Conservation (phyloP, 108 stramenopile genomes). For the Cyclotella baltica region DNA sequence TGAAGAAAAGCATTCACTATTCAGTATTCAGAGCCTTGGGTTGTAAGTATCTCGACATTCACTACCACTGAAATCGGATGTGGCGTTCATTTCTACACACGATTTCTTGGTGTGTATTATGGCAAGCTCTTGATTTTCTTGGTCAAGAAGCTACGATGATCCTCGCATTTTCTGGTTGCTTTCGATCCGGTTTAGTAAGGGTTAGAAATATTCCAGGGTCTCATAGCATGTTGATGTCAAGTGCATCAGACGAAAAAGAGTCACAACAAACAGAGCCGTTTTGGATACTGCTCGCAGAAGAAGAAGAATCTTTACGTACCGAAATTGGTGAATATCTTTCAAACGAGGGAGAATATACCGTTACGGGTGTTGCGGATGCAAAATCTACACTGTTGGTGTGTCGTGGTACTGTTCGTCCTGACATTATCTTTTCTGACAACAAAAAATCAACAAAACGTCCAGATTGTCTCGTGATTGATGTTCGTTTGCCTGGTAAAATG, state of each 20-base stretch:
- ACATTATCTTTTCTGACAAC: slow-evolving; percentile 5
- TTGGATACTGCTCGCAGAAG: slow-evolving; percentile 76
- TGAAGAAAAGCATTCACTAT: too few relatives aligned
- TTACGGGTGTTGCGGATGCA: slow-evolving; percentile 77
- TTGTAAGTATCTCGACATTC: too few relatives aligned
- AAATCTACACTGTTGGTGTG: slow-evolving; percentile 59
- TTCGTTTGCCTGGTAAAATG: slow-evolving; percentile 44
- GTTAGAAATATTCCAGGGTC: too few relatives aligned
- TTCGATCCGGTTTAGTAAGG: background rate
- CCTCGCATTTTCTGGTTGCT: background rate
- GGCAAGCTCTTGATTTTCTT: background rate
- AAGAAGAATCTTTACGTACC: slow-evolving; percentile 73
- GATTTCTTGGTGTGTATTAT: background rate
- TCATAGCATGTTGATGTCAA: too few relatives aligned
- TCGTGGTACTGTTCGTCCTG: slow-evolving; percentile 32
- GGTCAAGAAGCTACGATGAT: background rate
- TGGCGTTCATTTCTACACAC: background rate
- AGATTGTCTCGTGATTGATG: slow-evolving; percentile 48
- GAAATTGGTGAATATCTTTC: slow-evolving; percentile 75
- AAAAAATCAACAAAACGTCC: slow-evolving; percentile 20
- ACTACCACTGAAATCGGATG: too few relatives aligned
- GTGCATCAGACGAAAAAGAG: background rate
- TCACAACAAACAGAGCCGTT: background rate
- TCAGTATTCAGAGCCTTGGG: too few relatives aligned
- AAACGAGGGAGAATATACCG: slow-evolving; percentile 72